Conservation (phyloP, 2,329 filamentous ascomycete species). For the Stagonosporopsis cucurbitacearum region DNA sequence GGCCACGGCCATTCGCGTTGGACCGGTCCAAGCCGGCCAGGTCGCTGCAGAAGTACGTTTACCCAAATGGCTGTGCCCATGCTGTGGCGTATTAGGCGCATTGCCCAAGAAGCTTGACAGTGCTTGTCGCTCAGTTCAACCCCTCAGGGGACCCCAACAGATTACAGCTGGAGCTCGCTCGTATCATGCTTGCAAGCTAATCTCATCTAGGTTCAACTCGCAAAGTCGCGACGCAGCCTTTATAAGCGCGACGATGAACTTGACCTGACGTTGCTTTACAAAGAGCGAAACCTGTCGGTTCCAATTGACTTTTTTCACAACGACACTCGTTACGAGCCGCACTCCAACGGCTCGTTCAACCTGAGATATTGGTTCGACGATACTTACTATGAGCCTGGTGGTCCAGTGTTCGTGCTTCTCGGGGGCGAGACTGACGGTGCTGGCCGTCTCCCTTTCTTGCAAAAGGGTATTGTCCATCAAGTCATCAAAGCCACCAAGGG, state of each 20-base stretch:
- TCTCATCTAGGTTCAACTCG: slow-evolving; percentile 20
- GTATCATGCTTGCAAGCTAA: neutral
- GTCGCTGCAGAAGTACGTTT: slow-evolving; percentile 34
- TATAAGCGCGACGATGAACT: slow-evolving; percentile 38
- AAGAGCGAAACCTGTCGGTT: slow-evolving; percentile 60
- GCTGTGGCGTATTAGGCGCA: slow-evolving; percentile 4
- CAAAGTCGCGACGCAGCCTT: slow-evolving; percentile 27
- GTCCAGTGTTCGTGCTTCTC: slow-evolving; percentile 79
- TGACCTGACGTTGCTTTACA: slow-evolving; percentile 52
- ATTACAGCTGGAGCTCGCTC: neutral
- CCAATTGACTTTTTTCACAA: slow-evolving; percentile 85
- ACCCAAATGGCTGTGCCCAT: neutral
- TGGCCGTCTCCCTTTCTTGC: slow-evolving; percentile 71
- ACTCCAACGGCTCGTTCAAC: slow-evolving; percentile 70
- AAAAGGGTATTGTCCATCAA: slow-evolving; percentile 78
- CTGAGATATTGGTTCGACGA: slow-evolving; percentile 86
- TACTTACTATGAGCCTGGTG: slow-evolving; percentile 74
- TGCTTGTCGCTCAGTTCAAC: neutral
- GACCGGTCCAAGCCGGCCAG: slow-evolving; percentile 26
- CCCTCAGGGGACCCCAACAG: no score
- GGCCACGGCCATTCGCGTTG: slow-evolving; percentile 30
- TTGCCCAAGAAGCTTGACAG: slow-evolving; percentile 5
- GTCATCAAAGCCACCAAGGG: slow-evolving; percentile 71
- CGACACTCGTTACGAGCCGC: slow-evolving; percentile 77
- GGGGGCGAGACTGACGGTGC: slow-evolving; percentile 72